Base-by-base conservation (phyloP, 306 rosid species). In the Malus sylvestris region DNA sequence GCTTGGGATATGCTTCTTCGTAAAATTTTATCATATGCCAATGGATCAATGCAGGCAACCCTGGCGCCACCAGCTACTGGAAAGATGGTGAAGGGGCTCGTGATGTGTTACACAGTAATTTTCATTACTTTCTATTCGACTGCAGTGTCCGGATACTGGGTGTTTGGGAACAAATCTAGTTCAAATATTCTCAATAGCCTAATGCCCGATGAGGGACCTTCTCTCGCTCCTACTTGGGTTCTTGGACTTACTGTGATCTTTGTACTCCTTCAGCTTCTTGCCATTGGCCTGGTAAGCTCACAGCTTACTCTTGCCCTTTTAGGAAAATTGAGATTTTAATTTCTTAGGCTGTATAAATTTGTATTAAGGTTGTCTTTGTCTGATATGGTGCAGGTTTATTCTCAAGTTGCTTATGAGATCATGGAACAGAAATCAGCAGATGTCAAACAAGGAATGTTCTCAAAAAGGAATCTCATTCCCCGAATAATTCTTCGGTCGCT, bases 321-420 rank as follows among this genome's bases (percentile, higher is more conserved):
- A 10, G 22, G 64, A 27, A 62, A 8, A 29, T 62, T 62, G 67
- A 27, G 15, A 6, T 5, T 61, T 12, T 27, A 3, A 0, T 30
- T 32, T 63, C 45, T 2, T 44, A 63, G 45, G 10, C 30, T 27
- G 12, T 29, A 46, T 65, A 68, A 32, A 29, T 23, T 11, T 64
- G 38, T 32, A 23, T 30, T 64, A 7, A 38, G n/a, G 63, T 73
- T 18, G 61, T 40, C 11, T 20, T 29, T 70, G 66, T 76, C 68
- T 52, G 61, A 45, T 61, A 40, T 53, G 30, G 53, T 22, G 66
- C 87, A 94, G 98, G 97, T 95, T 38, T 95, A 95, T 78, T 91
- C 98, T n/a, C 98, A 95, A 90, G 98, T 95, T 69, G 97, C 98
- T 10, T 95, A 95, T 79, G 97, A 94, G 92, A 88, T 94, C 63